phyloP scores from a whole-genome alignment of 805 yeast genomes.

The Metschnikowia drakensbergensis region DNA sequence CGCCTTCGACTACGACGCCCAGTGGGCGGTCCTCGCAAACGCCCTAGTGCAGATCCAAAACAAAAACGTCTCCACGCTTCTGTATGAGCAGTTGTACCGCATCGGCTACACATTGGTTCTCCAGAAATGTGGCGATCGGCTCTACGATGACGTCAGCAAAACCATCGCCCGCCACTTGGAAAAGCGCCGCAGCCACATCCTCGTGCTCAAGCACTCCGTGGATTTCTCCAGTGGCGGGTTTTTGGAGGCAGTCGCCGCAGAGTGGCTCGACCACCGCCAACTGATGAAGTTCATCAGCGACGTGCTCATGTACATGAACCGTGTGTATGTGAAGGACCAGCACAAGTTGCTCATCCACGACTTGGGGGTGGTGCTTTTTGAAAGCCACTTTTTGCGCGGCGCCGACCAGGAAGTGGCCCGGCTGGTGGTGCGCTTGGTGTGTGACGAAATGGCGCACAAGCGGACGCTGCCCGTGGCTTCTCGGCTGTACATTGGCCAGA shows the following conservation, averaged over 20 bases:
- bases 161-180: constrained; percentile 48
- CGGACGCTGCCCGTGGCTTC: constrained; percentile 29
- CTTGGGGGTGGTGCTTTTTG: constrained; percentile 65
- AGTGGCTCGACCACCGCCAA: constrained; percentile 71
- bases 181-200: constrained; percentile 16
- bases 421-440: constrained; percentile 44
- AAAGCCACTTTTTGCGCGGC: constrained; percentile 53
- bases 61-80: constrained; percentile 66
- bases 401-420: constrained; percentile 49
- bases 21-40: constrained; percentile 61
- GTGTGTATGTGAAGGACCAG: constrained; percentile 74
- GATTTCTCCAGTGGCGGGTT: constrained; percentile 28
- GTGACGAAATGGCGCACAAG: constrained; percentile 47
- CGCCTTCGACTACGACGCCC: constrained; percentile 54
- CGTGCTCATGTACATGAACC: constrained; percentile 79
- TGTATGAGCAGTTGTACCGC: constrained; percentile 80
- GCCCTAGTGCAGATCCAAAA: constrained; percentile 72
- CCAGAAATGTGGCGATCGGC: constrained; percentile 58
- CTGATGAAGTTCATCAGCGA: constrained; percentile 79
- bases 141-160: constrained; percentile 57
- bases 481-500: constrained; percentile 54
- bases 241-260: constrained; percentile 33
- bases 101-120: constrained; percentile 74
- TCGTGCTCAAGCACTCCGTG: constrained; percentile 16
- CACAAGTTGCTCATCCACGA: constrained; percentile 66